phyloP scores from a whole-genome alignment of 2,329 filamentous ascomycete species.

The Venturia asperata region DNA sequence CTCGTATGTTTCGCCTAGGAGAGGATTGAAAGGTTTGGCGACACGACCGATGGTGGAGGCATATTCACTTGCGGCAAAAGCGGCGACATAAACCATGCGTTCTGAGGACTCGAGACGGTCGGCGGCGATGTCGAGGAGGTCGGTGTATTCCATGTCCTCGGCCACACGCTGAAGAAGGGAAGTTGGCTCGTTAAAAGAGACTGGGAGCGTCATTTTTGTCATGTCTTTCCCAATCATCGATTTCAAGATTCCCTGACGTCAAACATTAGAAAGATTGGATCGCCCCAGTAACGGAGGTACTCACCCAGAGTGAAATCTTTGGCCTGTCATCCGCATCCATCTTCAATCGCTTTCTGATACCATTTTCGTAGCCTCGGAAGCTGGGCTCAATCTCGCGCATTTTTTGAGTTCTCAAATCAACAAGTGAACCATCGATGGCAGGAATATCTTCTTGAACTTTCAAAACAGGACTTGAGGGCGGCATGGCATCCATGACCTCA shows the following conservation, averaged over 20 bases:
- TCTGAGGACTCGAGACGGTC: slow-evolving; percentile 82
- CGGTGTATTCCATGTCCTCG: slow-evolving; percentile 97
- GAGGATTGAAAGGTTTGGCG: slow-evolving; percentile 95
- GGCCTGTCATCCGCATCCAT: slow-evolving; percentile 89
- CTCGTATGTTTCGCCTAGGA: slow-evolving; percentile 94
- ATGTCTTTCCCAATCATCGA: slow-evolving; percentile 99
- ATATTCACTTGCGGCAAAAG: slow-evolving; percentile 93
- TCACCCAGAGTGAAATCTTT: slow-evolving; percentile 92
- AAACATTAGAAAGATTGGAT: slow-evolving; percentile 25
- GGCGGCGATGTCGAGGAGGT: slow-evolving; percentile 81
- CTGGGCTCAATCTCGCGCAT: slow-evolving; percentile 63
- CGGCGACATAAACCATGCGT: slow-evolving; percentile 86
- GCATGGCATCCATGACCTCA: slow-evolving; percentile 66
- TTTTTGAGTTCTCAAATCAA: slow-evolving; percentile 32
- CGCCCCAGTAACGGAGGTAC: slow-evolving; percentile 29
- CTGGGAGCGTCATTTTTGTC: slow-evolving; percentile 98
- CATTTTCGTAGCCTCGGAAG: slow-evolving; percentile 88
- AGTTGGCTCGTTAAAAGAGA: slow-evolving; percentile 97
- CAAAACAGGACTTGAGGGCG: slow-evolving; percentile 36
- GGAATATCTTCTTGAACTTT: slow-evolving; percentile 27
- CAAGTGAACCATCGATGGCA: slow-evolving; percentile 8
- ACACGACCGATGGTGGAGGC: slow-evolving; percentile 94
- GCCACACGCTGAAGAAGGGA: slow-evolving; percentile 89
- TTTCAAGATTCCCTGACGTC: slow-evolving; percentile 75
- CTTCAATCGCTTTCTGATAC: slow-evolving; percentile 69